A percentile compares a stretch with the other conserved stretches of the same genome.
Conservation (phyloP, 306 rosid species). For the Ziziphus jujuba region DNA sequence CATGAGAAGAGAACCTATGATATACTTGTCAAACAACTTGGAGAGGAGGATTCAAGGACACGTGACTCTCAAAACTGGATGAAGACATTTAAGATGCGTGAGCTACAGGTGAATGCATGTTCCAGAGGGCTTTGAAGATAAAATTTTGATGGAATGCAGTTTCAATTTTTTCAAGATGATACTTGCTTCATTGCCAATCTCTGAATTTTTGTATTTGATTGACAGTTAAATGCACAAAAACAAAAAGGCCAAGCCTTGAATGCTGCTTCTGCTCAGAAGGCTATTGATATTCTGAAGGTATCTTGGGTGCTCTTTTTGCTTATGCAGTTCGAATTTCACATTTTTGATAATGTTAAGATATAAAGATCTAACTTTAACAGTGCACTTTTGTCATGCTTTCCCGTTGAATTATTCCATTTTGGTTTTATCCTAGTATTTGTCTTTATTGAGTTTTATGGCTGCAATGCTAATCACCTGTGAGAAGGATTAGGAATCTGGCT, state of each 20-base stretch:
- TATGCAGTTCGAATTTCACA: conserved; percentile 2
- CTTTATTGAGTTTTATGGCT: neutral
- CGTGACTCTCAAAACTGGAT: conserved; percentile 94
- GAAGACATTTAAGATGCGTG: conserved; percentile 96
- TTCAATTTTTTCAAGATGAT: neutral
- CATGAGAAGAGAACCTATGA: conserved; percentile 96
- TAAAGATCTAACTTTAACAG: neutral
- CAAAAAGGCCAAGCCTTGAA: conserved; percentile 90
- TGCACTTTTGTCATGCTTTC: conserved; percentile 3
- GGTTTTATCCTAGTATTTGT: neutral
- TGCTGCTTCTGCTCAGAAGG: conserved; percentile 86
- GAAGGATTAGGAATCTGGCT: neutral
- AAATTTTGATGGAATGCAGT: neutral
- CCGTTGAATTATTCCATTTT: neutral
- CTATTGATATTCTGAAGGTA: conserved; percentile 90
- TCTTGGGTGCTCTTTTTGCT: conserved; percentile 8
- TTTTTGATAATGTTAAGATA: neutral
- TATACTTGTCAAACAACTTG: conserved; percentile 94
- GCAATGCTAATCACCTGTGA: neutral
- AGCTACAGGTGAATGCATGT: conserved; percentile 56
- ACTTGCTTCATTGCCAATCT: neutral
- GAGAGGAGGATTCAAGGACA: conserved; percentile 94
- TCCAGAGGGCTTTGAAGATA: neutral
- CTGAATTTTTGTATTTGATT: neutral
- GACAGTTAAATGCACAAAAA: conserved; percentile 89